phyloP scores from a whole-genome alignment of 768 basidiomycete genomes.

The Amanita rimosa region DNA sequence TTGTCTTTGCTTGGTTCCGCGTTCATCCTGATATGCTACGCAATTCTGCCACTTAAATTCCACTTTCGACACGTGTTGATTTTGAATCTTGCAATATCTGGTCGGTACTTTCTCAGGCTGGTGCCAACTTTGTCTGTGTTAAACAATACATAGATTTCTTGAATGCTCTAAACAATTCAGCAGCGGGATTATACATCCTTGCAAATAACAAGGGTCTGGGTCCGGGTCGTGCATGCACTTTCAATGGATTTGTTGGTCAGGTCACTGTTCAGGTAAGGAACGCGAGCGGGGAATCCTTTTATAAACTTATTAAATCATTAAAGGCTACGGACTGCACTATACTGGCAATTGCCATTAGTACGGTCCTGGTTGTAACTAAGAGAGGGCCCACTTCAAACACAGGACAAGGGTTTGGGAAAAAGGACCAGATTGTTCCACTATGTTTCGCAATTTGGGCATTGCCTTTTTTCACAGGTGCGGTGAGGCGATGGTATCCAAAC shows the following conservation, averaged over 20 bases:
- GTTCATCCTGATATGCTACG: slow-evolving; percentile 8
- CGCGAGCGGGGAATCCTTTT: no score
- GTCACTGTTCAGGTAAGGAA: slow-evolving; percentile 7
- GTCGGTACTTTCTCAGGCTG: neutral
- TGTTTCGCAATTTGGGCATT: slow-evolving; percentile 1
- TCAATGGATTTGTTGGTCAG: slow-evolving; percentile 8
- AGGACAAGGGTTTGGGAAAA: neutral
- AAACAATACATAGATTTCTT: slow-evolving; percentile 6
- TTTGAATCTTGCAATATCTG: slow-evolving; percentile 8
- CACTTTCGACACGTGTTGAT: slow-evolving; percentile 10
- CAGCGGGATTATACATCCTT: slow-evolving; percentile 7
- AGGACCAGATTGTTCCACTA: neutral
- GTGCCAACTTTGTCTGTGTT: neutral
- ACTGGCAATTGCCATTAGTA: slow-evolving; percentile 5
- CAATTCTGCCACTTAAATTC: slow-evolving; percentile 4
- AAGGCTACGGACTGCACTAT: slow-evolving; percentile 9
- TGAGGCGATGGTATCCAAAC: neutral
- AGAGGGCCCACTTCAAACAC: neutral
- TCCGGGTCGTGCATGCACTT: slow-evolving; percentile 3
- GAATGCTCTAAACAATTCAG: slow-evolving; percentile 6
- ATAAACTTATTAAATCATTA: neutral
- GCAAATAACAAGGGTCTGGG: neutral
- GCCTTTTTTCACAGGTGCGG: slow-evolving; percentile 5
- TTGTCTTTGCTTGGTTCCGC: slow-evolving; percentile 6
- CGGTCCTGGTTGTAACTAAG: neutral